Percentiles rank a stretch among this genome's conserved stretches.
Conservation (phyloP, 164 flowering plant species). For the Tetrastigma voinierianum region DNA sequence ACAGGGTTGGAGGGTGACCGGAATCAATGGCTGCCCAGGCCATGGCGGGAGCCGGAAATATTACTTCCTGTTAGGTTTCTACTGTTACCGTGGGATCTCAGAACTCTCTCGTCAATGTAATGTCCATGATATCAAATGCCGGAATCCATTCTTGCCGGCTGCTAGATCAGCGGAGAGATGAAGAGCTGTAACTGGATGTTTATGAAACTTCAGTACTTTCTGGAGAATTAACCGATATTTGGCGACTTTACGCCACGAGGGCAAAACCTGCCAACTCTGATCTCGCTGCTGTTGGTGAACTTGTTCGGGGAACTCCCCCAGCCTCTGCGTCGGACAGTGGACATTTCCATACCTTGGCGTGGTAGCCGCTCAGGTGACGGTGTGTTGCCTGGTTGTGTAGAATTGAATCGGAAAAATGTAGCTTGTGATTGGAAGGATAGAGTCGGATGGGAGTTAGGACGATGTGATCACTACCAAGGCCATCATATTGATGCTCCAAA, state of each 20-base stretch:
- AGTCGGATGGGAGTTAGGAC: conserved; percentile 94
- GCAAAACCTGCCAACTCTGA: conserved; percentile 50
- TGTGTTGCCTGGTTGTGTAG: no score
- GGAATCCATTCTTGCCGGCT: conserved; percentile 90
- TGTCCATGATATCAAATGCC: conserved; percentile 83
- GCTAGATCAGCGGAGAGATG: conserved; percentile 77
- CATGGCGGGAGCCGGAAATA: not conserved
- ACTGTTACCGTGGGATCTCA: no score
- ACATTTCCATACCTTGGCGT: conserved; percentile 94
- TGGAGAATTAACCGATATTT: conserved; percentile 83
- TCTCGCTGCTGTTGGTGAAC: conserved; percentile 23
- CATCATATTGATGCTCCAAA: conserved; percentile 94
- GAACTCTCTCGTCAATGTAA: conserved; percentile 79
- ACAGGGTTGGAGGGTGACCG: conserved; percentile 1
- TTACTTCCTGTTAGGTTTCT: not conserved
- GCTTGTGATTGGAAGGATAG: conserved; percentile 75
- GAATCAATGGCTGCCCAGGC: conserved; percentile 14
- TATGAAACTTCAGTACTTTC: conserved; percentile 84
- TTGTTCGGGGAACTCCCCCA: conserved; percentile 41
- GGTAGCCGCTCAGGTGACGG: conserved; percentile 99
- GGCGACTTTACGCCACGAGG: conserved; percentile 42
- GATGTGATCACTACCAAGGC: conserved; percentile 87
- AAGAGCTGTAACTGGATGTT: conserved; percentile 84
- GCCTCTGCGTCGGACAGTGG: conserved; percentile 69
- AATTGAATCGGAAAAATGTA: conserved; percentile 85